Percentiles rank a stretch among this genome's conserved stretches.
Conservation (phyloP, 2,329 filamentous ascomycete species). For the Truncatella angustata region DNA sequence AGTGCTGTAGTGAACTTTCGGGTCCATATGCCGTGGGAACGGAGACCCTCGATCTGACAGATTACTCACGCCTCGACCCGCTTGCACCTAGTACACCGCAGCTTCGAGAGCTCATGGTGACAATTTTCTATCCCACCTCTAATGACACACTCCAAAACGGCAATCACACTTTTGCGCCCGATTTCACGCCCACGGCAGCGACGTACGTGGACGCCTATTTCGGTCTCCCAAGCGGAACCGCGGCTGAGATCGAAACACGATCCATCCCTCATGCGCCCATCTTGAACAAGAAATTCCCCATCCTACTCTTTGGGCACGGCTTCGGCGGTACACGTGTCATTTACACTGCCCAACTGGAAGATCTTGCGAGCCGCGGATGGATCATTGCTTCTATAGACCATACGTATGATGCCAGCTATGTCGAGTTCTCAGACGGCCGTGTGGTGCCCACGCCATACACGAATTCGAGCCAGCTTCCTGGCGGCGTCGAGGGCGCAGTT, state of each 20-base stretch:
- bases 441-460: not conserved
- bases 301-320: slow-evolving; percentile 44
- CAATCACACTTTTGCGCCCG: not conserved
- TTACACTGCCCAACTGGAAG: slow-evolving; percentile 41
- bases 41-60: slow-evolving; percentile 19
- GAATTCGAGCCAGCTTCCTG: not conserved
- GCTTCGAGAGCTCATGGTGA: slow-evolving; percentile 19
- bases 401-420: slow-evolving; percentile 40
- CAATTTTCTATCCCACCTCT: slow-evolving; percentile 24
- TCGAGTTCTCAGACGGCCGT: slow-evolving; percentile 41
- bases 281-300: slow-evolving; percentile 15
- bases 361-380: slow-evolving; percentile 44
- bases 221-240: not conserved
- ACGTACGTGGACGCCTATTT: not conserved
- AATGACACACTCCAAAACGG: not conserved
- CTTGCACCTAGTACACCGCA: slow-evolving; percentile 18
- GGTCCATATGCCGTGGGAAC: slow-evolving; percentile 12
- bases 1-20: too few relatives aligned
- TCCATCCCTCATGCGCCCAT: slow-evolving; percentile 8
- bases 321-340: slow-evolving; percentile 39
- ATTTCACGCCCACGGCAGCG: not conserved
- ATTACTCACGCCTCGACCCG: slow-evolving; percentile 18
- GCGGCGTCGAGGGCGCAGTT: not conserved
- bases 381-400: slow-evolving; percentile 49
- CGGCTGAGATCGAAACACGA: not conserved